Evolutionary conservation across 1,284 basidiomycete genomes (phyloP).

Genomic region (Austroboletus niveus): DNA sequence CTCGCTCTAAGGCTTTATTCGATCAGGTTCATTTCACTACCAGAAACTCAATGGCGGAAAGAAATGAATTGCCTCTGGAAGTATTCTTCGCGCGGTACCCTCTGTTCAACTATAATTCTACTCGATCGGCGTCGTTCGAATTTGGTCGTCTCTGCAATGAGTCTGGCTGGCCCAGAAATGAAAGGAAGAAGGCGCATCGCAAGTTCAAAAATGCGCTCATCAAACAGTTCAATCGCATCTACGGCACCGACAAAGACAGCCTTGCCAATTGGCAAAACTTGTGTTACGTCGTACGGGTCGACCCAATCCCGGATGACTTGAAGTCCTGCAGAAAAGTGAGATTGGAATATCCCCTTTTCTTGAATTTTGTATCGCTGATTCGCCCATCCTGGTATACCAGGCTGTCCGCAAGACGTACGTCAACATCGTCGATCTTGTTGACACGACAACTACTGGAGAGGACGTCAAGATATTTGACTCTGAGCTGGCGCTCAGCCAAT

Average conservation of each 20-base stretch:
- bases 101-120: slow-evolving; percentile 9
- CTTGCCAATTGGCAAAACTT: slow-evolving; percentile 12
- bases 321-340: slow-evolving; percentile 10
- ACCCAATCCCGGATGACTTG: slow-evolving; percentile 9
- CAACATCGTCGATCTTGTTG: slow-evolving; percentile 23
- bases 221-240: slow-evolving; percentile 15
- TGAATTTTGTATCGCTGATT: not conserved
- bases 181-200: not conserved
- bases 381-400: not conserved
- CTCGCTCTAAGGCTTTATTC: no score
- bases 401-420: slow-evolving; percentile 3
- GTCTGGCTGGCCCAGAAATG: slow-evolving; percentile 1
- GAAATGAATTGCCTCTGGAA: not conserved
- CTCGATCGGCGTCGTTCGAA: slow-evolving; percentile 17
- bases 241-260: slow-evolving; percentile 9
- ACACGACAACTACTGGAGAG: slow-evolving; percentile 4
- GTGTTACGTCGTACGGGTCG: slow-evolving; percentile 5
- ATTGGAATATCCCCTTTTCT: not conserved
- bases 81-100: slow-evolving; percentile 10
- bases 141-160: slow-evolving; percentile 21
- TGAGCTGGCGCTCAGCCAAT: slow-evolving; percentile 11
- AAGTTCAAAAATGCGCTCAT: slow-evolving; percentile 16
- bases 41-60: not conserved
- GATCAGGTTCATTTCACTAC: no score
- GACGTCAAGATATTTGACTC: slow-evolving; percentile 6